Percentiles rank a stretch among this genome's conserved stretches.
phyloP scores from a whole-genome alignment of 805 yeast species.

The Starmerella tilneyi region DNA sequence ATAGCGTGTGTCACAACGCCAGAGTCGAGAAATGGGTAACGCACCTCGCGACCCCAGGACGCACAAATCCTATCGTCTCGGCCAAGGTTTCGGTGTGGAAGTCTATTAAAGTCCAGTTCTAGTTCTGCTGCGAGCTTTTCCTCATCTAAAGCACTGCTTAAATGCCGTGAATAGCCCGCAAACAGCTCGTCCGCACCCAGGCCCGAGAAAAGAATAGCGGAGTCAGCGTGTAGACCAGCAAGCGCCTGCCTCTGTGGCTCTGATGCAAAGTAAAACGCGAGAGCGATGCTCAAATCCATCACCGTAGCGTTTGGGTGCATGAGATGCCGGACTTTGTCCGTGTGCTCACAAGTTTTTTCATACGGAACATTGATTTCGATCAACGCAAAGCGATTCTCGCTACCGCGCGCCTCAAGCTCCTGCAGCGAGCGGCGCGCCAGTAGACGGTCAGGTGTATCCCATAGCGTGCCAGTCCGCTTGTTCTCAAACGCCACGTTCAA shows the following conservation, averaged over 20 bases:
- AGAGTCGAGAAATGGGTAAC: constrained; percentile 77
- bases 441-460: constrained; percentile 75
- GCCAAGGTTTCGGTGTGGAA: constrained; percentile 72
- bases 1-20: constrained; percentile 39
- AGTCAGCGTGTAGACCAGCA: constrained; percentile 26
- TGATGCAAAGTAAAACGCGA: constrained; percentile 83
- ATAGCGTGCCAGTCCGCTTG: constrained; percentile 51
- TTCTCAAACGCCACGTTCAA: constrained; percentile 88
- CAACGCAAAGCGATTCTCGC: constrained; percentile 38
- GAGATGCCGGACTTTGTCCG: constrained; percentile 45
- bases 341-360: constrained; percentile 47
- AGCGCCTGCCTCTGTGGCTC: constrained; percentile 37
- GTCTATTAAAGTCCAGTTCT: constrained; percentile 56
- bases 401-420: constrained; percentile 35
- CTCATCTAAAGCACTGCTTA: constrained; percentile 30
- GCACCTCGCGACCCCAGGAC: constrained; percentile 76
- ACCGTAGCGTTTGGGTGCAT: constrained; percentile 83
- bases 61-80: constrained; percentile 86
- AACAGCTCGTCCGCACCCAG: constrained; percentile 94
- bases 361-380: constrained; percentile 68
- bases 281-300: constrained; percentile 91
- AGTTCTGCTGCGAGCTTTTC: constrained; percentile 48
- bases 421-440: constrained; percentile 58
- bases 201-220: constrained; percentile 69
- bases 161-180: constrained; percentile 91